Conservation (phyloP, 176 grass and related monocot species). For the Zoysia pacifica region DNA sequence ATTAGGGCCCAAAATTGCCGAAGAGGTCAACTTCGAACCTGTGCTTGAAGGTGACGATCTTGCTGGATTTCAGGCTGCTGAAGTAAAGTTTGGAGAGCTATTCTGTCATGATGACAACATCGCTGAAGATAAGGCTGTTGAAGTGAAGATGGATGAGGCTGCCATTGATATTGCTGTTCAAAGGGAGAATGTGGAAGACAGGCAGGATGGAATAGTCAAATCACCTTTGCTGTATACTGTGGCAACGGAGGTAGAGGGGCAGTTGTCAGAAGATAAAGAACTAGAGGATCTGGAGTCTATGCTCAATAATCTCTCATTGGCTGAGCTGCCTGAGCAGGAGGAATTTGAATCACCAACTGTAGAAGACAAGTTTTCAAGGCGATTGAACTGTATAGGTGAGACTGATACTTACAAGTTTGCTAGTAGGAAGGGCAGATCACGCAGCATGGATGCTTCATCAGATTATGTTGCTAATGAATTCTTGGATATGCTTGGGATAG, state of each 20-base stretch:
- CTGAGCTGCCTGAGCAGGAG: slow-evolving; percentile 50
- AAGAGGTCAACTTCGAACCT: slow-evolving; percentile 14
- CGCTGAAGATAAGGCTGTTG: slow-evolving; percentile 23
- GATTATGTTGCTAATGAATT: slow-evolving; percentile 83
- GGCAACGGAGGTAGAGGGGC: slow-evolving; percentile 21
- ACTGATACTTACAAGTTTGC: slow-evolving; percentile 42
- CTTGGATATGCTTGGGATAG: slow-evolving; percentile 85
- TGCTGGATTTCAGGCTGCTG: background rate
- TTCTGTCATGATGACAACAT: background rate
- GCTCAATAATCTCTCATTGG: slow-evolving; percentile 54
- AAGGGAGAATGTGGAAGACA: slow-evolving; percentile 15
- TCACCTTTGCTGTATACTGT: background rate
- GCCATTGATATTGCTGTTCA: slow-evolving; percentile 12
- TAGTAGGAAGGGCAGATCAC: slow-evolving; percentile 58
- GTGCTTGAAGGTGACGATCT: background rate
- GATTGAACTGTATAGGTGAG: slow-evolving; percentile 47
- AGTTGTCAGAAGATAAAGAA: slow-evolving; percentile 43
- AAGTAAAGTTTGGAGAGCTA: slow-evolving; percentile 22
- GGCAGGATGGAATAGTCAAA: slow-evolving; percentile 12
- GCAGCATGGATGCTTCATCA: slow-evolving; percentile 64
- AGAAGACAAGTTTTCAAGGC: slow-evolving; percentile 50
- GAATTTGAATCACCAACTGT: slow-evolving; percentile 52
- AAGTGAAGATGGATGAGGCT: slow-evolving; percentile 31
- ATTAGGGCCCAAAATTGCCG: slow-evolving; percentile 5
- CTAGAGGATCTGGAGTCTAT: slow-evolving; percentile 55